These are phyloP conservation scores for Monilinia aucupariae DNA, from an alignment of 2,329 filamentous ascomycete species.

Conservation along the genomic window DNA sequence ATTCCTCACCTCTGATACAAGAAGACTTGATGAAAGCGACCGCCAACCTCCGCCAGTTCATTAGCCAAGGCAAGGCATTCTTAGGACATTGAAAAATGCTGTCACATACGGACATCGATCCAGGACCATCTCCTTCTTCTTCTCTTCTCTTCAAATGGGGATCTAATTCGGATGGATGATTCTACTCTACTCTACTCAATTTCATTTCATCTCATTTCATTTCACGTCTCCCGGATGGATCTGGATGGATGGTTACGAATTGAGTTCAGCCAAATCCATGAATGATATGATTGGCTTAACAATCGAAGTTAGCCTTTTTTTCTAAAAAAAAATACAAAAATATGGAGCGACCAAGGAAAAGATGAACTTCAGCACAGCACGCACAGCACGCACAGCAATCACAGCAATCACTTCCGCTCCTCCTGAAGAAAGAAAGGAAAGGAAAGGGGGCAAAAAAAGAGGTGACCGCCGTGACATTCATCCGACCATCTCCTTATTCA, in stretches of 20 bases:
- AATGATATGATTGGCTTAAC: conserved; percentile 13
- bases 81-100: background rate
- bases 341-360: conserved; percentile 7
- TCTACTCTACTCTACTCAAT: too few species aligned
- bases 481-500: conserved; percentile 5
- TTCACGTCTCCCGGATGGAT: too few species aligned
- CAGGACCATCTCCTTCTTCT: too few species aligned
- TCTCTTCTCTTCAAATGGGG: too few species aligned
- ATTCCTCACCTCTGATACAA: too few species aligned
- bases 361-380: background rate
- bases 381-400: background rate
- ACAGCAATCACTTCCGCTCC: background rate
- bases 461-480: conserved; percentile 4
- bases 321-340: background rate
- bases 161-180: too few species aligned
- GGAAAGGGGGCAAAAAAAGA: background rate
- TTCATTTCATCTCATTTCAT: too few species aligned
- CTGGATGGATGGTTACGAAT: background rate
- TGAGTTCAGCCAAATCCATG: background rate
- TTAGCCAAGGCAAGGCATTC: background rate
- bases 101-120: too few species aligned
- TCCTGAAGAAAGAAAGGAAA: background rate
- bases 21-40: conserved; percentile 5
- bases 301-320: conserved; percentile 4
- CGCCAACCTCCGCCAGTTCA: background rate